Conservation (phyloP, 768 basidiomycete species). For the Lentinula sp. region DNA sequence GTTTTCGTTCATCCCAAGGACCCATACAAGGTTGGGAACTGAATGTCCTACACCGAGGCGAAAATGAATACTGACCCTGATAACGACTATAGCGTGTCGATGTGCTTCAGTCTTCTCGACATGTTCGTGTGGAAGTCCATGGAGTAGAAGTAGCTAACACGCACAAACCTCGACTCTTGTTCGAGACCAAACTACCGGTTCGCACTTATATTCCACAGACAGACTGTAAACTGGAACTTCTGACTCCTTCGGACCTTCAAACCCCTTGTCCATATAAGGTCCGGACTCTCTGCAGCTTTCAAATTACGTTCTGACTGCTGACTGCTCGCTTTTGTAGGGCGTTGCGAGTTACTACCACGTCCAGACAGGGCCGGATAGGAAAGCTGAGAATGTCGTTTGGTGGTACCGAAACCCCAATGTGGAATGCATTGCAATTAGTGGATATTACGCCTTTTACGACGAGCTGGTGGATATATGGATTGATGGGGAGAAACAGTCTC, state of each 20-base stretch:
- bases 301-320: neutral
- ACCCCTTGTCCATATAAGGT: constrained; percentile 66
- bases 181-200: constrained; percentile 50
- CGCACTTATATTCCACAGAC: constrained; percentile 59
- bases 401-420: constrained; percentile 51
- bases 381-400: constrained; percentile 51
- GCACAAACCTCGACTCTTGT: constrained; percentile 44
- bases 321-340: constrained; percentile 32
- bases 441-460: constrained; percentile 56
- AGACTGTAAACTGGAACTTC: constrained; percentile 45
- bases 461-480: constrained; percentile 65
- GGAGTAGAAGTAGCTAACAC: constrained; percentile 63
- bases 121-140: constrained; percentile 53
- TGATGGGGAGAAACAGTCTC: constrained; percentile 48
- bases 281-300: neutral
- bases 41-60: neutral
- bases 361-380: constrained; percentile 35
- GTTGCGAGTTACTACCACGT: constrained; percentile 54
- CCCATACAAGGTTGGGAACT: constrained; percentile 52
- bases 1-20: constrained; percentile 60
- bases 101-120: constrained; percentile 52
- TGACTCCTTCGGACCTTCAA: constrained; percentile 38
- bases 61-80: neutral
- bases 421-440: constrained; percentile 45
- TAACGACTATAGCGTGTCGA: constrained; percentile 45